Base-by-base conservation (phyloP, 257 asterid species). In the Jaltomata sinuosa region DNA sequence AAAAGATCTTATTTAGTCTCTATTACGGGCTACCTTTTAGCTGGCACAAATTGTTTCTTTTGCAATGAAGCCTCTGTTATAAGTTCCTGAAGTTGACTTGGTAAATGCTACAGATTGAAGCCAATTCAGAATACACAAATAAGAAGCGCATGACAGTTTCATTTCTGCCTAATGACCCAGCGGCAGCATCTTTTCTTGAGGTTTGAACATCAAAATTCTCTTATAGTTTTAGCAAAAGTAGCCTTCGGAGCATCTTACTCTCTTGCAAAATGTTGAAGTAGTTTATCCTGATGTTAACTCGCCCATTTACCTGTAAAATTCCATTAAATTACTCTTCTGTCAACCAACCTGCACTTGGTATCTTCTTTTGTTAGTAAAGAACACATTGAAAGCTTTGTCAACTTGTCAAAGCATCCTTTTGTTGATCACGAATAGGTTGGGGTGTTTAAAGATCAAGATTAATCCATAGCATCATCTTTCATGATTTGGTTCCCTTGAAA, bases 161-260 rank as follows among this genome's bases (percentile, higher is more conserved):
- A 36, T 89, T 93, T 89, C 89, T 91, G 86, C 98, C 98, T 19
- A 95, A 92, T 89, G 97, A 91, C 87, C 90, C 89, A 16, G 92
- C 88, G 47, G 97, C 94, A 53, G 89, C 88, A 80, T 87, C 93
- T 88, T 94, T 95, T 86, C 97, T 97, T 38, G 95, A 96, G 99
- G 99, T 96, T 79, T 88, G 88, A 68, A 85, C 52, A 55, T 88
- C 38, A 45, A 10, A 55, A 53, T 11, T 84, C 32, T 64, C 45
- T 32, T 16, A 8, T 32, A 10, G 47, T 19, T 67, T 9, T 67
- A 67, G 47, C 7, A 21, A 21, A 32, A 67, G 76, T 67, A 67
- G 27, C 22, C 25, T 32, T 65, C 3, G 76, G 18, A 32, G 47
- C 25, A 67, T 67, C 76, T 15, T 67, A 32, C 22, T 32, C 32